A percentile compares a stretch with the other conserved stretches of the same genome.
Conservation (phyloP, 2,329 filamentous ascomycete species). For the Tolypocladium album region DNA sequence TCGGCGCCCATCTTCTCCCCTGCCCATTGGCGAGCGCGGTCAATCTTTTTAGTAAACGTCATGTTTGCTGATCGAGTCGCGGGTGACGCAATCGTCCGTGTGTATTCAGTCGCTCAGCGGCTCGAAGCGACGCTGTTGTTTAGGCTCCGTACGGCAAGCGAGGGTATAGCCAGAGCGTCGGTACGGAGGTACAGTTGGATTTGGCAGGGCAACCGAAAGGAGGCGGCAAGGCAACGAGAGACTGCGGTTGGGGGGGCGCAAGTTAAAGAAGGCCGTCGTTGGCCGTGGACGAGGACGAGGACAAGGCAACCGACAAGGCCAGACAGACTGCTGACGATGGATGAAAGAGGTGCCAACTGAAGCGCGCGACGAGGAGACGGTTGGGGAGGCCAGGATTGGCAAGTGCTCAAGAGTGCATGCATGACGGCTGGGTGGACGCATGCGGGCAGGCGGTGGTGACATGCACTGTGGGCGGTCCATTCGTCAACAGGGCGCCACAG, state of each 20-base stretch:
- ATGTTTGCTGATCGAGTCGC: conserved; percentile 20
- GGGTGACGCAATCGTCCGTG: not conserved
- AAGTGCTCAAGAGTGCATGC: not conserved
- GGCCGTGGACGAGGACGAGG: not conserved
- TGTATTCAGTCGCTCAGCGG: not conserved
- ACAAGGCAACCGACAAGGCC: not conserved
- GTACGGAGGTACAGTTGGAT: not conserved
- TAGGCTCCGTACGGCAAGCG: not conserved
- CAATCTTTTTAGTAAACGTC: conserved; percentile 72
- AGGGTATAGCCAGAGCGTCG: not conserved
- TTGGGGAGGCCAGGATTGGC: conserved; percentile 1
- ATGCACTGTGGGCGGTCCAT: not conserved
- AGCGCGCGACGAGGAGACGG: not conserved
- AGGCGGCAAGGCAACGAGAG: not conserved
- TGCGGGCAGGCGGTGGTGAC: not conserved
- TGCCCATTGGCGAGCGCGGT: conserved; percentile 95
- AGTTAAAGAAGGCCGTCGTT: not conserved
- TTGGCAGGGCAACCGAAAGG: not conserved
- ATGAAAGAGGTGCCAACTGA: not conserved
- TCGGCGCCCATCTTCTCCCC: conserved; percentile 93
- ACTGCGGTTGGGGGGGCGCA: not conserved
- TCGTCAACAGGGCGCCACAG: not conserved
- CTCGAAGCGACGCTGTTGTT: not conserved
- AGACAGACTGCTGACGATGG: not conserved
- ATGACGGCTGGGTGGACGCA: not conserved